These are phyloP conservation scores for Xenoacremonium recifei DNA, from an alignment of 2,329 filamentous ascomycete species.

Conservation along the genomic window DNA sequence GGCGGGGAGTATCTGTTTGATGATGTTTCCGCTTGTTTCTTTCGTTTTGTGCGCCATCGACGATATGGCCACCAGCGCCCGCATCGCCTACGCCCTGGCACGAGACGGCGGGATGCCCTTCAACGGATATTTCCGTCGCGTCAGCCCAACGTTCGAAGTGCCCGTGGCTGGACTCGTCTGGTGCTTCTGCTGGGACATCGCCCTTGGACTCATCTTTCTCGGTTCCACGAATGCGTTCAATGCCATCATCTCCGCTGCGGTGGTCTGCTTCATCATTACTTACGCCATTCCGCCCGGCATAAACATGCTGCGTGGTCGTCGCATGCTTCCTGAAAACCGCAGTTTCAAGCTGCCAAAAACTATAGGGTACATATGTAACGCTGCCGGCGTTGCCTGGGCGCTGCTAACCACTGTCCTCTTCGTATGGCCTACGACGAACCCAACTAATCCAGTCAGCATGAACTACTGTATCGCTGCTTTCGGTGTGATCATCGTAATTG, in stretches of 20 bases:
- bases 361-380: neutral
- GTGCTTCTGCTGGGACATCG: neutral
- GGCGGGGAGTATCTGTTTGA: too few relatives aligned
- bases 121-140: neutral
- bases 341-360: neutral
- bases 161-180: neutral
- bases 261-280: neutral
- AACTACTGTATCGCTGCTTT: too few relatives aligned
- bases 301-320: neutral
- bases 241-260: neutral
- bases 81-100: constrained; percentile 2
- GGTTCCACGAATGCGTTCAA: constrained; percentile 2
- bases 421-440: neutral
- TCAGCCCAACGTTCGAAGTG: neutral
- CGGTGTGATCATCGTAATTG: too few relatives aligned
- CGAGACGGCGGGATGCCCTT: constrained; percentile 3
- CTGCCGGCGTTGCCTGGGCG: neutral
- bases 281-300: constrained; percentile 1
- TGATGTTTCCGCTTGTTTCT: constrained; percentile 2
- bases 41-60: neutral
- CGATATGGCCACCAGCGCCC: neutral
- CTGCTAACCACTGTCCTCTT: neutral
- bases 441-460: neutral
- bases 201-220: constrained; percentile 1
- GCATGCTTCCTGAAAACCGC: neutral